Base-by-base conservation (phyloP, 1,284 basidiomycete species). In the Ceratobasidium sp. region DNA sequence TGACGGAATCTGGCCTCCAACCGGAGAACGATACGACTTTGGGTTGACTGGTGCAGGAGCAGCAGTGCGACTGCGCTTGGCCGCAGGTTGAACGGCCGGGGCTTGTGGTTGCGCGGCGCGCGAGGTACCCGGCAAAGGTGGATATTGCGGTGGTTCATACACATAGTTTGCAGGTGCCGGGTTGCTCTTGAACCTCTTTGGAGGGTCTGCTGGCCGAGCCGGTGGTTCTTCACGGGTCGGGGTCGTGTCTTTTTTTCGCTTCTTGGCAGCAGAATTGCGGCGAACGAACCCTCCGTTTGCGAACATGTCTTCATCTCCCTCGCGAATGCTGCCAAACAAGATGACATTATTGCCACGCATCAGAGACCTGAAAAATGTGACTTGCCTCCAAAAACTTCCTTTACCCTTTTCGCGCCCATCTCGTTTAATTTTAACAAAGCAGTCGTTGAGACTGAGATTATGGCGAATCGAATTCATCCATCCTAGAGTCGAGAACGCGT, bases 391-490 rank as follows among this genome's bases (percentile, higher is more conserved):
- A 48, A 72, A 73, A 32, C 73, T 74, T 16, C 75, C 75, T 50
- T 75, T 75, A 10, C 75, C 75, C 58, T 73, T 74, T 62, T 74
- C 73, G 16, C 73, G 71, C 6, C 64, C 73, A n/a, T 74, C 73
- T 12, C 75, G 70, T 36, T 74, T 71, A 9, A 73, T 74, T 45
- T 75, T 75, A 41, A 73, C 45, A 43, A 75, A 75, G 30, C 74
- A 75, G 28, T 74, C 75, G 52, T 75, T 75, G 32, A 75, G 58
- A 43, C 73, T 74, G 9, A 75, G 73, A 50, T 75, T 75, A 53
- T 75, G 75, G 21, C 75, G 60, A 39, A 75, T 75, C 18, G 65
- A 72, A 32, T 75, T 75, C 65, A 72, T 64, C 75, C 75, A 75
- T 16, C 75, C 64, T 69, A 41, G 21, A 55, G 52, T 34, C 16